Base-by-base conservation (phyloP, 495 filamentous ascomycete species). In the Aspergillus conjunctus region DNA sequence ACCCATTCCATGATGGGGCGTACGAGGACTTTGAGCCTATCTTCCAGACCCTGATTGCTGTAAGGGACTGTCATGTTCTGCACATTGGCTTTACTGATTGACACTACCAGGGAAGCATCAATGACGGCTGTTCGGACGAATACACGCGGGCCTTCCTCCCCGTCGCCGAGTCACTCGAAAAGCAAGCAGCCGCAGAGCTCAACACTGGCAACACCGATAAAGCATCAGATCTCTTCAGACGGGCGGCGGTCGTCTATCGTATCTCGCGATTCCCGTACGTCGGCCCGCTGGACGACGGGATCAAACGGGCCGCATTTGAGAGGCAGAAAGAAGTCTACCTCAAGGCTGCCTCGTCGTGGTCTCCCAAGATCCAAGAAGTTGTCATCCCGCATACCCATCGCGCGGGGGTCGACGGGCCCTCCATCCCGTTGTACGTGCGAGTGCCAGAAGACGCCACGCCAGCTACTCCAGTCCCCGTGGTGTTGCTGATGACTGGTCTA, bases 1-100 rank as follows among this genome's bases (percentile, higher is more conserved):
- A 93, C 63, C 90, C 90, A 0, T 93, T 92, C 77, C 89, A 91
- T 73, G 89, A 91, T 68, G 86, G 87, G 18, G 70, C 76, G 0
- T 79, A 81, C 49, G 81, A 86, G 50, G 90, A 93, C 71, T 92
- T 93, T 61, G 80, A 85, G 59, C 85, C 86, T n/a, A 83, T 92
- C 43, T 90, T 92, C 56, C 61, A 81, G 18, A 71, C 83, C 34
- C 67, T 92, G 15, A 87, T 89, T 57, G 68, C 77, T 58, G 83
- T 85, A 77, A 34, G 21, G 15, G 15, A 20, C 41, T 18, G 41
- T 3, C 1, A 6, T 34, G 21, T 15, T 7, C 21, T 20, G 26
- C 18, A 7, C 21, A 11, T 20, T 34, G 0, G 14, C n/a, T 54
- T 39, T 0, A 41, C 7, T 0, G 33, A 26, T 22, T 12, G 15